phyloP scores from a whole-genome alignment of 2,329 filamentous ascomycete species.

The Simplicillium sp. region DNA sequence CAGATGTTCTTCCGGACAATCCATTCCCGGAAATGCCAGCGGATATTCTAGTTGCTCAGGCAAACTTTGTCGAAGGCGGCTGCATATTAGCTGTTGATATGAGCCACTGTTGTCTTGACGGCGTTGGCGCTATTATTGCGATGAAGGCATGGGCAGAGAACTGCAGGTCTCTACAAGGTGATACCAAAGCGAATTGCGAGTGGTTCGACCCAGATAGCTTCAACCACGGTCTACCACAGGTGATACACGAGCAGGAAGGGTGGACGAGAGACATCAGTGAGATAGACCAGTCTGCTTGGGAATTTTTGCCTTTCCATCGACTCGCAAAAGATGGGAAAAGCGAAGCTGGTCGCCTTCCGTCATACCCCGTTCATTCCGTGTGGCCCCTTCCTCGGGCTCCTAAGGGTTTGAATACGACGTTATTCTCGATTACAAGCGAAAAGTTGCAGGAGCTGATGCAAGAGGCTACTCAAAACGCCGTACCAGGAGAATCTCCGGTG shows the following conservation, averaged over 20 bases:
- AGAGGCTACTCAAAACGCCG: conserved; percentile 14
- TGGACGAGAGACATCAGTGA: conserved; percentile 10
- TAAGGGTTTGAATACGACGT: conserved; percentile 15
- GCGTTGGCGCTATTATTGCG: conserved; percentile 16
- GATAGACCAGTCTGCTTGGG: conserved; percentile 17
- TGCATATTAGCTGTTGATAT: conserved; percentile 17
- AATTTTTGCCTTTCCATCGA: conserved; percentile 14
- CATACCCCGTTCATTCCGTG: conserved; percentile 12
- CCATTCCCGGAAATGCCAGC: conserved; percentile 16
- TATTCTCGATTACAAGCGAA: conserved; percentile 20
- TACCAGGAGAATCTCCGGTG: conserved; percentile 12
- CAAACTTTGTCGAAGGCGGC: conserved; percentile 20
- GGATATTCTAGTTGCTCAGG: conserved; percentile 18
- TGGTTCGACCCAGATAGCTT: conserved; percentile 20
- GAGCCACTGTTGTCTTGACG: conserved; percentile 18
- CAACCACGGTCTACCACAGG: conserved; percentile 16
- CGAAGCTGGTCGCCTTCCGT: conserved; percentile 7
- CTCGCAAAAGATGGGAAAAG: conserved; percentile 1
- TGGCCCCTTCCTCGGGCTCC: conserved; percentile 20
- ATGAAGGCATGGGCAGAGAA: conserved; percentile 20
- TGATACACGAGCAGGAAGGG: conserved; percentile 17
- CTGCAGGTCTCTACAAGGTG: conserved; percentile 17
- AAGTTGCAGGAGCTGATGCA: conserved; percentile 19
- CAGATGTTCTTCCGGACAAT: conserved; percentile 13
- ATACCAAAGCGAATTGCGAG: conserved; percentile 13